Percentiles rank a stretch among this genome's conserved stretches.
These are phyloP conservation scores for Lachnellula subtilissima DNA, from an alignment of 2,329 filamentous ascomycete species.

Conservation along the genomic window DNA sequence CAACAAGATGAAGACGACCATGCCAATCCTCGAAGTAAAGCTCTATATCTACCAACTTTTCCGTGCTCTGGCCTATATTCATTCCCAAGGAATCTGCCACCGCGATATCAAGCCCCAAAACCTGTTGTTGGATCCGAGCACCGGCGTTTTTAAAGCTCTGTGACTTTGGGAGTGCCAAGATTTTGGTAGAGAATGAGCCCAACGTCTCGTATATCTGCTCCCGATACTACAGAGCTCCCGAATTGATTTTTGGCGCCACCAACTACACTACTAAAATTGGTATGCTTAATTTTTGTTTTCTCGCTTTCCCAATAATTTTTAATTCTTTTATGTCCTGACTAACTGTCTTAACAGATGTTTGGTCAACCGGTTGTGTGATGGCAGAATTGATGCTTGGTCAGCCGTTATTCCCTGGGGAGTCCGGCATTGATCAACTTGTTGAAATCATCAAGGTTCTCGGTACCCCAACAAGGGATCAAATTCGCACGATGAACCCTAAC, in stretches of 20 bases:
- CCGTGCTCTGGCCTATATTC: conserved; percentile 95
- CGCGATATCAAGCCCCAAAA: conserved; percentile 99
- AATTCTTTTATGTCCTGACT: conserved; percentile 15
- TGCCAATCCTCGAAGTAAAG: conserved; percentile 98
- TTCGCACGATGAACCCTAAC: conserved; percentile 99
- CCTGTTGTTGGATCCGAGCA: conserved; percentile 83
- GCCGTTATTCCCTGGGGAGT: conserved; percentile 95
- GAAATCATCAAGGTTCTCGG: conserved; percentile 99
- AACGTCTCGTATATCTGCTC: conserved; percentile 99
- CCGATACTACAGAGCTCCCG: conserved; percentile 94
- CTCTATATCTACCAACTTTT: conserved; percentile 99
- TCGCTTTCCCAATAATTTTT: neutral
- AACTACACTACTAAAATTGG: conserved; percentile 99
- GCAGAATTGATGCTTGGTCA: conserved; percentile 98
- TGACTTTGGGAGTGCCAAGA: conserved; percentile 98
- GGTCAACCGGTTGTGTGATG: conserved; percentile 99
- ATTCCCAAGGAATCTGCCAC: conserved; percentile 98
- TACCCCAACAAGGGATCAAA: conserved; percentile 94
- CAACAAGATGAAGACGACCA: conserved; percentile 99
- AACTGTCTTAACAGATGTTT: conserved; percentile 65
- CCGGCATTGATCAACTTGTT: conserved; percentile 95
- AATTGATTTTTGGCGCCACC: conserved; percentile 96
- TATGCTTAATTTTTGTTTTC: conserved; percentile 46
- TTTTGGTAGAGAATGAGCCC: conserved; percentile 95
- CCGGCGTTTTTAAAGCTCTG: conserved; percentile 90